phyloP scores from a whole-genome alignment of 164 flowering plant genomes.

The Stephania cephalantha region DNA sequence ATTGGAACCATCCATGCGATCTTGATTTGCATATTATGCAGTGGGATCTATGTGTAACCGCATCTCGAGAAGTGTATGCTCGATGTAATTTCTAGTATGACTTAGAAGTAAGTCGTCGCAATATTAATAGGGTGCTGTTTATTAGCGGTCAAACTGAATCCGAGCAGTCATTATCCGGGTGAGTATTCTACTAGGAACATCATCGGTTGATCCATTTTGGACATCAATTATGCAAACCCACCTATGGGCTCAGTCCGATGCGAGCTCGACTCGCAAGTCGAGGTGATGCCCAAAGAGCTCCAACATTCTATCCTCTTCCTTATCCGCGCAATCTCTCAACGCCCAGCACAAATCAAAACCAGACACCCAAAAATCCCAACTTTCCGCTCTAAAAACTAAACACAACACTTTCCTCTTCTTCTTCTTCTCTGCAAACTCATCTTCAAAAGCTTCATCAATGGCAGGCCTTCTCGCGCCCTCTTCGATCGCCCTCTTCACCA shows the following conservation, averaged over 20 bases:
- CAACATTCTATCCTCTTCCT: slow-evolving; percentile 16
- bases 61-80: too few relatives aligned
- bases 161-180: neutral
- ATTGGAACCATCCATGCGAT: too few relatives aligned
- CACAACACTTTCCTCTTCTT: neutral
- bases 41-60: too few relatives aligned
- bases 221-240: too few relatives aligned
- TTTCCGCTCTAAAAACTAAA: neutral
- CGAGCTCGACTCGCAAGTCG: too few relatives aligned
- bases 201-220: too few relatives aligned
- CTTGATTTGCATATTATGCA: too few relatives aligned
- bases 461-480: slow-evolving; percentile 26
- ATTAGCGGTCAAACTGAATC: neutral
- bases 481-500: slow-evolving; percentile 35
- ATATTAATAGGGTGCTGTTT: neutral
- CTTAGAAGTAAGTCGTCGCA: too few relatives aligned
- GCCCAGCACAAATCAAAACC: neutral
- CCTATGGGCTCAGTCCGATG: too few relatives aligned
- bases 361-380: neutral
- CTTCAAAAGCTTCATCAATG: slow-evolving; percentile 12
- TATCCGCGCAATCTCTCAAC: slow-evolving; percentile 15
- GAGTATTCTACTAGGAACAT: neutral
- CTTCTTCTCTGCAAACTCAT: too few relatives aligned
- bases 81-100: too few relatives aligned
- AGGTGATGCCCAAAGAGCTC: neutral